phyloP scores from a whole-genome alignment of 495 filamentous ascomycete genomes.

The Talaromyces adpressus region DNA sequence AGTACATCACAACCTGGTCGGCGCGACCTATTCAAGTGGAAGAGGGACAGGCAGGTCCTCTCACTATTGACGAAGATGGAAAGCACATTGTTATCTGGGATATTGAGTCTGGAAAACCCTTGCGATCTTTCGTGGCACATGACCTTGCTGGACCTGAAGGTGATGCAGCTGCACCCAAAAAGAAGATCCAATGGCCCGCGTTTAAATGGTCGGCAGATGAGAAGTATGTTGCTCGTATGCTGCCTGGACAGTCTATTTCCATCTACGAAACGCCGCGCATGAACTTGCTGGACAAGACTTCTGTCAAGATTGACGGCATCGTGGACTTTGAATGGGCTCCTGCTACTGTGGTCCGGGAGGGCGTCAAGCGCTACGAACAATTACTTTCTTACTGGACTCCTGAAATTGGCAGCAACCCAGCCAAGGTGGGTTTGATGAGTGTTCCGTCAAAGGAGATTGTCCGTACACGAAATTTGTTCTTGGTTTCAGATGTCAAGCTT shows the following conservation, averaged over 20 bases:
- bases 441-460: conserved; percentile 91
- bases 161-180: conserved; percentile 67
- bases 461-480: conserved; percentile 92
- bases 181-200: conserved; percentile 94
- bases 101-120: conserved; percentile 77
- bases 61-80: conserved; percentile 88
- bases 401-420: conserved; percentile 97
- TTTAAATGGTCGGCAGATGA: conserved; percentile 99
- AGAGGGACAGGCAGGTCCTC: conserved; percentile 66
- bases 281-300: conserved; percentile 80
- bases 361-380: conserved; percentile 85
- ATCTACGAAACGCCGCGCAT: conserved; percentile 92
- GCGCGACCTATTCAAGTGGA: conserved; percentile 85
- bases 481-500: conserved; percentile 92
- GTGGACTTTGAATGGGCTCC: conserved; percentile 98
- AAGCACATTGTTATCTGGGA: conserved; percentile 99
- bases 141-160: conserved; percentile 55
- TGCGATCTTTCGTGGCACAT: conserved; percentile 86
- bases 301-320: conserved; percentile 91
- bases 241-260: conserved; percentile 79
- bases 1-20: conserved; percentile 94
- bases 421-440: conserved; percentile 91
- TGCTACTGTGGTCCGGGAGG: conserved; percentile 66
- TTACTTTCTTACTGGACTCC: conserved; percentile 98
- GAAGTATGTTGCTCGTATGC: conserved; percentile 91